These are phyloP conservation scores for Ganoderma meredithae DNA, from an alignment of 1,284 basidiomycete genomes.

Conservation along the genomic window DNA sequence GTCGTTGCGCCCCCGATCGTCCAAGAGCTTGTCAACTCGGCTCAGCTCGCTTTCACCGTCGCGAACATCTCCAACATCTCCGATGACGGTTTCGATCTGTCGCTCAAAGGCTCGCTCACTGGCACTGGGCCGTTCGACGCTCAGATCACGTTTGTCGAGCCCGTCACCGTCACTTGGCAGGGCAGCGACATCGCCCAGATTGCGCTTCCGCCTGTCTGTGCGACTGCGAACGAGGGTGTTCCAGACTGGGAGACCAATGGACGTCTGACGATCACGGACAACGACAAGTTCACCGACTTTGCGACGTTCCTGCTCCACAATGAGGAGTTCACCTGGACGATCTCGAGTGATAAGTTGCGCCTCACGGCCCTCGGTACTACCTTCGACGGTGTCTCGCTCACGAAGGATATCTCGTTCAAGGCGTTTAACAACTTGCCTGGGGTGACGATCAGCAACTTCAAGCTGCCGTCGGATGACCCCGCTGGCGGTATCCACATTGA, in stretches of 20 bases:
- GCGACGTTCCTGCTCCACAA: constrained; percentile 74
- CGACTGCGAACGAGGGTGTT: constrained; percentile 71
- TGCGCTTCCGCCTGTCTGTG: constrained; percentile 66
- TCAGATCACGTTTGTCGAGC: constrained; percentile 65
- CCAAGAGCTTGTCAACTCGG: constrained; percentile 70
- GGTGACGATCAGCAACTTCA: constrained; percentile 75
- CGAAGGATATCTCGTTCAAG: constrained; percentile 71
- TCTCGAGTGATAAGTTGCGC: constrained; percentile 68
- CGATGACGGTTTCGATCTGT: constrained; percentile 67
- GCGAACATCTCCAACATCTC: constrained; percentile 72
- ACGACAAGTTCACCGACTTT: constrained; percentile 66
- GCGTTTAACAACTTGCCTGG: constrained; percentile 78
- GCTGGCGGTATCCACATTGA: constrained; percentile 76
- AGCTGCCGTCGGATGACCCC: constrained; percentile 68
- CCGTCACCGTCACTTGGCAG: constrained; percentile 68
- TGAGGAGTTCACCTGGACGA: constrained; percentile 73
- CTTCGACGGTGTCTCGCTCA: constrained; percentile 71
- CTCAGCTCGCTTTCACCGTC: constrained; percentile 61
- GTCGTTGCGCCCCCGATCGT: constrained; percentile 72
- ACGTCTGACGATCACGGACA: constrained; percentile 62
- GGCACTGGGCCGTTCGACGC: constrained; percentile 73
- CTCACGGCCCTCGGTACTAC: constrained; percentile 74
- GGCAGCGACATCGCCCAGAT: constrained; percentile 75
- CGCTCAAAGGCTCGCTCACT: constrained; percentile 64
- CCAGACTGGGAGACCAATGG: constrained; percentile 66